Evolutionary conservation across 495 filamentous ascomycete genomes (phyloP).

Genomic region (Tuber brumale): DNA sequence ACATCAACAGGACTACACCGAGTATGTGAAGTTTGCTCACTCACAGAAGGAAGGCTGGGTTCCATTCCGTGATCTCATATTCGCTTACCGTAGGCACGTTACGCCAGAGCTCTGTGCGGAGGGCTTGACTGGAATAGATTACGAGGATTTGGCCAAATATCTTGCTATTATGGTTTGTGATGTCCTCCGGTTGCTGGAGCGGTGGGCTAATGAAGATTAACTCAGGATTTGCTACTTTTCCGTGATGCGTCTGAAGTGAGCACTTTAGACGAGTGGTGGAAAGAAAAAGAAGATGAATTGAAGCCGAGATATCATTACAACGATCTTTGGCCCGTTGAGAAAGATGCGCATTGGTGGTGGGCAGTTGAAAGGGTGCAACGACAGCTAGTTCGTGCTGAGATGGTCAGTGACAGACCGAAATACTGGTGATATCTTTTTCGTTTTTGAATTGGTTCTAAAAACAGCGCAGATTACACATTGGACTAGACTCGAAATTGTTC

Average conservation of each 20-base stretch:
- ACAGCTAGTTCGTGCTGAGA: constrained; percentile 16
- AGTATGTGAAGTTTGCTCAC: constrained; percentile 14
- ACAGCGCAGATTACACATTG: constrained; percentile 26
- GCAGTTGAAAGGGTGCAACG: constrained; percentile 22
- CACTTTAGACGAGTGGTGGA: constrained; percentile 25
- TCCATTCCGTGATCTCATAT: constrained; percentile 16
- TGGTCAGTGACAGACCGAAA: constrained; percentile 14
- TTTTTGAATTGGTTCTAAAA: constrained; percentile 1
- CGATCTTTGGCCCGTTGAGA: constrained; percentile 4
- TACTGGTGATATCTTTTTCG: background rate
- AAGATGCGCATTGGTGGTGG: constrained; percentile 8
- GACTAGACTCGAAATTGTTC: constrained; percentile 26
- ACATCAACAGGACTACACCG: constrained; percentile 12
- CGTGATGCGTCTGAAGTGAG: constrained; percentile 33
- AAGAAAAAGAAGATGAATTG: constrained; percentile 1
- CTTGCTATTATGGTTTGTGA: constrained; percentile 23
- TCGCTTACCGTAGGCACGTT: constrained; percentile 21
- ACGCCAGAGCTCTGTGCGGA: constrained; percentile 14
- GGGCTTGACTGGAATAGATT: constrained; percentile 17
- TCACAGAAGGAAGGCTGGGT: constrained; percentile 27
- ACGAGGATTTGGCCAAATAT: constrained; percentile 27
- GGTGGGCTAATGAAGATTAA: background rate
- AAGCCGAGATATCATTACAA: background rate
- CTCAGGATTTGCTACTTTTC: constrained; percentile 29
- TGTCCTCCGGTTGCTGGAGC: too few relatives aligned